Percentiles rank a stretch among this genome's conserved stretches.
These are phyloP conservation scores for Penicillium decumbens DNA, from an alignment of 2,329 filamentous ascomycete genomes.

Conservation along the genomic window DNA sequence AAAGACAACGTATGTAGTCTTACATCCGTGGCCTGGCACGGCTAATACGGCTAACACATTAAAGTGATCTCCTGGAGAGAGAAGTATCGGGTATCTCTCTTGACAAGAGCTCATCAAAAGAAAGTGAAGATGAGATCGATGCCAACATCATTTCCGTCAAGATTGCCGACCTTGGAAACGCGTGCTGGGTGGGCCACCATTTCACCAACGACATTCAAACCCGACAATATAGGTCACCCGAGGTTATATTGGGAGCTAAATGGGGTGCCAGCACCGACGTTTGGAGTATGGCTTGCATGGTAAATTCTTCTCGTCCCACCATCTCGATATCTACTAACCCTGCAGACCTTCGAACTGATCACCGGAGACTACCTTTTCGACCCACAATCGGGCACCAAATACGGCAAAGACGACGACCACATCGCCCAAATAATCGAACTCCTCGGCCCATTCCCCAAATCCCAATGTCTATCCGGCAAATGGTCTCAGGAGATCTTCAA, in stretches of 20 bases:
- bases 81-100: conserved; percentile 94
- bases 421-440: conserved; percentile 98
- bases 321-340: not conserved
- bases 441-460: conserved; percentile 87
- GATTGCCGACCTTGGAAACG: conserved; percentile 96
- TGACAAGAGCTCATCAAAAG: conserved; percentile 59
- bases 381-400: conserved; percentile 96
- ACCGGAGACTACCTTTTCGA: conserved; percentile 98
- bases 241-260: conserved; percentile 93
- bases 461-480: conserved; percentile 84
- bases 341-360: conserved; percentile 89
- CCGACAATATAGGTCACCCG: conserved; percentile 90
- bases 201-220: conserved; percentile 99
- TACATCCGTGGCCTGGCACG: not conserved
- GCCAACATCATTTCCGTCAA: conserved; percentile 92
- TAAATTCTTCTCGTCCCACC: conserved; percentile 44
- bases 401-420: conserved; percentile 98
- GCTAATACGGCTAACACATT: conserved; percentile 19
- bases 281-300: conserved; percentile 99
- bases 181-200: conserved; percentile 97
- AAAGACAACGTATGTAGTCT: conserved; percentile 79
- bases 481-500: conserved; percentile 99
- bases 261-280: conserved; percentile 99
- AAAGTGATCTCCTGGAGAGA: conserved; percentile 78
- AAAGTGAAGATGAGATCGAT: conserved; percentile 28